Base-by-base conservation (phyloP, 83 land plant genomes). In the Picea abies region DNA sequence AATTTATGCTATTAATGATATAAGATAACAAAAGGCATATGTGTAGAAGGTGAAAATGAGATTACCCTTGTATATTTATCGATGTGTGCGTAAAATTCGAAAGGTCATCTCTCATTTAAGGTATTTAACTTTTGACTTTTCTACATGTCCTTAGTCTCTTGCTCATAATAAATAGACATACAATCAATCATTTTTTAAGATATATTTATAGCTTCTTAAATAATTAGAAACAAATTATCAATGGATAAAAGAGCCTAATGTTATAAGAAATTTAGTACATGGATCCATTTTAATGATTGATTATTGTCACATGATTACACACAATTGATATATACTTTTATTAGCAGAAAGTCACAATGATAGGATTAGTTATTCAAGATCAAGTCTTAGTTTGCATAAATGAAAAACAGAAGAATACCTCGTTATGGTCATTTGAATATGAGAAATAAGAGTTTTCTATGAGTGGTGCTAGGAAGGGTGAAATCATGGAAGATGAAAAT, bases 311-410 rank as follows among this genome's bases (percentile, higher is more conserved):
- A 90, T 89, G 92, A 6, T 85, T 87, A 60, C 85, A 85, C 62
- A 87, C 92, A 26, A 87, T 90, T 65, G 65, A 82, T 79, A 89
- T 87, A 63, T 88, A 90, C 47, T 90, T 80, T 71, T 26, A 79
- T 35, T 81, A 81, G 9, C 92, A 90, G 77, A 90, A 90, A 83
- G 92, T 90, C 60, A 90, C 89, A 4, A 88, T 90, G 60, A 84
- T 86, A 87, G 92, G 92, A 25, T 85, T 90, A 56, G 85, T 89
- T 62, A 81, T 87, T 62, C 81, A 81, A 61, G 32, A 87, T 39
- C 86, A 85, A 17, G 86, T 90, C 60, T 67, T 90, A 8, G 82
- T 26, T 26, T 26, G 29, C 5, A 80, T 90, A 17, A 83, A 78
- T 61, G 87, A 60, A 79, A 90, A 90, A 83, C 83, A 89, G 80